Conservation (phyloP, 2,329 filamentous ascomycete species). For the Gremmenia infestans region DNA sequence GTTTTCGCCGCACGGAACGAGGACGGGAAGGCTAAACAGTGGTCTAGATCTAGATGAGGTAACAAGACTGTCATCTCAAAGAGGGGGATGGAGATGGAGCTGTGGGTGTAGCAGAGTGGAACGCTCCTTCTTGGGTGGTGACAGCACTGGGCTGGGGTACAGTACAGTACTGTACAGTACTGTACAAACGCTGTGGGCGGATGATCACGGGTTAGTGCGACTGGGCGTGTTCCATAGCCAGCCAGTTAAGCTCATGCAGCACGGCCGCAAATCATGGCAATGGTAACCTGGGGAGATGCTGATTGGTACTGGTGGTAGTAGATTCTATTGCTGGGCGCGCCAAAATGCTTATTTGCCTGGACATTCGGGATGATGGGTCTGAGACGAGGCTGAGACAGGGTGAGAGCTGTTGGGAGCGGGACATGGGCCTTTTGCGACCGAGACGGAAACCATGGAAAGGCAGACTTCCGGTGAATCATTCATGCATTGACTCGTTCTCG, state of each 20-base stretch:
- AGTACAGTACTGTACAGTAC: not conserved
- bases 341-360: constrained; percentile 1
- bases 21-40: not conserved
- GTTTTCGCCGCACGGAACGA: constrained; percentile 13
- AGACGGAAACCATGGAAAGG: constrained; percentile 9
- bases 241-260: not conserved
- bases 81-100: constrained; percentile 10
- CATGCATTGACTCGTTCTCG: constrained; percentile 2
- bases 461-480: constrained; percentile 7
- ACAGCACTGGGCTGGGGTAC: not conserved
- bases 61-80: constrained; percentile 9
- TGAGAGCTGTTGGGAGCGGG: not conserved
- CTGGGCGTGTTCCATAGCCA: constrained; percentile 6
- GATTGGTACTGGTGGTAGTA: not conserved
- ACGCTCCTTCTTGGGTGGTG: not conserved
- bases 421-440: not conserved
- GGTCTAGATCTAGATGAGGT: not conserved
- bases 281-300: not conserved
- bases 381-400: constrained; percentile 16
- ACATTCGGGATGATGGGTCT: constrained; percentile 2
- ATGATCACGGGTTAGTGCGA: constrained; percentile 21
- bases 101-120: constrained; percentile 12
- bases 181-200: constrained; percentile 1
- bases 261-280: not conserved
- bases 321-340: not conserved